Conservation (phyloP, 139 green algal genomes). For the Chlorella sp. region DNA sequence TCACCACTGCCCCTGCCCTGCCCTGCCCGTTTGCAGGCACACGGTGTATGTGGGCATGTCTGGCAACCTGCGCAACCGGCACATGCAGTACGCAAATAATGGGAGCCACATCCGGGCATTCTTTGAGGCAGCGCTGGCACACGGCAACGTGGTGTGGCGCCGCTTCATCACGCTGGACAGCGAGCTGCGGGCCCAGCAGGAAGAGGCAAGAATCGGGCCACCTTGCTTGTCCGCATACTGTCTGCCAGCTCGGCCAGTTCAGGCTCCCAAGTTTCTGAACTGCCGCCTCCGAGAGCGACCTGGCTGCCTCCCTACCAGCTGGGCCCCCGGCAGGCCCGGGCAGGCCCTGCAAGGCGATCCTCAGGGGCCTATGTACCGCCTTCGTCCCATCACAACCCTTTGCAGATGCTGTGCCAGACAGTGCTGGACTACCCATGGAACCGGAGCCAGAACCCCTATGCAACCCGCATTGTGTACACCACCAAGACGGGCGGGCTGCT, state of each 20-base stretch:
- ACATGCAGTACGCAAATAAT: background rate
- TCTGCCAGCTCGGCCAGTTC: too few species aligned
- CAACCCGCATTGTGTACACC: background rate
- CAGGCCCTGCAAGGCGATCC: too few species aligned
- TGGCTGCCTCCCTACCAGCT: too few species aligned
- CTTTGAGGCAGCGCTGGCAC: background rate
- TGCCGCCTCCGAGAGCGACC: too few species aligned
- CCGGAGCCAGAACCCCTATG: background rate
- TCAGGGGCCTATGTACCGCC: too few species aligned
- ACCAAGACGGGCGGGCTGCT: background rate
- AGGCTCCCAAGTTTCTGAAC: too few species aligned
- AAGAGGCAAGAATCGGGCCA: too few species aligned
- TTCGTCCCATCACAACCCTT: too few species aligned
- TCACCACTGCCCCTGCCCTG: too few species aligned
- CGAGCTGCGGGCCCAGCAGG: too few species aligned
- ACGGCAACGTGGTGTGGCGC: background rate
- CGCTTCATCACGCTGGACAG: background rate
- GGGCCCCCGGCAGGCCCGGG: too few species aligned
- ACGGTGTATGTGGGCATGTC: constrained; percentile 1
- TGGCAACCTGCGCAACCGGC: background rate
- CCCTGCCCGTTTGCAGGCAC: background rate
- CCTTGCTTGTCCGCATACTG: too few species aligned
- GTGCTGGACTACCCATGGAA: background rate
- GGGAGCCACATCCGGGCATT: background rate
- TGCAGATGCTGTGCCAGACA: background rate